Evolutionary conservation across 2,329 filamentous ascomycete genomes (phyloP).

Genomic region (Cladorrhinum sp.): DNA sequence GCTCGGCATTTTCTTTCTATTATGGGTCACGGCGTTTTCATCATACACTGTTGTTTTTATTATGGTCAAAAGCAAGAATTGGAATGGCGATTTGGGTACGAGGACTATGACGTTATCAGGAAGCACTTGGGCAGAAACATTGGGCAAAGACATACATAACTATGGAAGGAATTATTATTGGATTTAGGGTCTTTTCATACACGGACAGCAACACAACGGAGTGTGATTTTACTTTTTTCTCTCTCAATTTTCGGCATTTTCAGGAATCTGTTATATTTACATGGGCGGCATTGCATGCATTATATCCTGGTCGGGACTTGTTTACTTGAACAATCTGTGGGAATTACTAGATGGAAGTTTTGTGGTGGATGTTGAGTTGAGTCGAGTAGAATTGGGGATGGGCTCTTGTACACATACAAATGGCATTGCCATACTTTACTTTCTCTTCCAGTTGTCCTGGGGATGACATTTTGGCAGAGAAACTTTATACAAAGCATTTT

Average conservation of each 20-base stretch:
- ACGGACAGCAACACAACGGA: conserved; percentile 1
- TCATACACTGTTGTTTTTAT: background rate
- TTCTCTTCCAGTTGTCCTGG: too few relatives aligned
- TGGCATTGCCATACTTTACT: too few relatives aligned
- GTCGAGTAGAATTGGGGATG: too few relatives aligned
- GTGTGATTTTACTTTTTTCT: background rate
- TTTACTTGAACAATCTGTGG: background rate
- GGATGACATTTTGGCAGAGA: too few relatives aligned
- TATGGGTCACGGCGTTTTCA: background rate
- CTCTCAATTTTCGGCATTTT: conserved; percentile 1
- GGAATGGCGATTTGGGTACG: background rate
- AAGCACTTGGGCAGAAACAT: background rate
- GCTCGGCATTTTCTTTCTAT: background rate
- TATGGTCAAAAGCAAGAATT: background rate
- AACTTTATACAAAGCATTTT: too few relatives aligned
- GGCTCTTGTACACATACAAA: too few relatives aligned
- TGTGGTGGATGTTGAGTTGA: too few relatives aligned
- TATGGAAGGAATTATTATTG: background rate
- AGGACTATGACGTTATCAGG: background rate
- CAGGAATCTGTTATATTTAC: background rate
- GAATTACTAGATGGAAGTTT: background rate
- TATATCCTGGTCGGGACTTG: background rate
- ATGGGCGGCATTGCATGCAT: background rate
- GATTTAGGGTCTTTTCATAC: background rate
- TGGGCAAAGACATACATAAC: background rate